Base-by-base conservation (phyloP, 2,329 filamentous ascomycete genomes). In the Whalleya microplaca region DNA sequence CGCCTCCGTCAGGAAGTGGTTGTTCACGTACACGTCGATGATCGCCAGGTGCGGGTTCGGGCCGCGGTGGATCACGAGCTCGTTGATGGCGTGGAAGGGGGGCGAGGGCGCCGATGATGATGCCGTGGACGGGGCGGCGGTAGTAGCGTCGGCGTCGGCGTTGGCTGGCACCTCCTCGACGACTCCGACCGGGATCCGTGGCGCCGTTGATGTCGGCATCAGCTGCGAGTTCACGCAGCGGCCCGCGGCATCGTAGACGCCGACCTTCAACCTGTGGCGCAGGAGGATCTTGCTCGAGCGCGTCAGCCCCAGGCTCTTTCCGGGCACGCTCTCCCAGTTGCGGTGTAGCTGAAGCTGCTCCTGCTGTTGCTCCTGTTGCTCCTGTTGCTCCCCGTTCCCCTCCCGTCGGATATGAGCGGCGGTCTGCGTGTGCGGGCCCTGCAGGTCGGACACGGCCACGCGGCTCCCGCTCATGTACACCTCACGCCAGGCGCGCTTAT, bases 11-110 rank as follows among this genome's bases (percentile, higher is more conserved):
- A 99, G 80, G 67, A 95, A 96, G 52, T 92, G 87, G 32, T 91
- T 89, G 66, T 93, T 93, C 57, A 98, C 89, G 68, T 87, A 95
- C 43, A 99, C 91, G 69, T 96, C 91, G 64, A 99, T 91, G 63
- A 96, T 88, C 40, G 92, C 91, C 5, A 99, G 83, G 73, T 98
- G 94, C 0, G 95, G 92, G 61, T 94, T 88, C 32, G 89, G 88
- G 41, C 95, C 95, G 20, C 95, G 87, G 73, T 99, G 95, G 37
- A 99, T 88, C 1, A 96, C 89, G 10, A 99, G 88, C 74, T 99
- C 95, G 72, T 99, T 99, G 77, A 98, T 91, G 48, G 95, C 95
- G 61, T 86, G 84, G 32, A 87, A 73, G 0, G 78, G 77, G 0
- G 78, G 75, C 0, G 75, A 73, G 0, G 32, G 32, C 10, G 32